phyloP scores from a whole-genome alignment of 1,284 basidiomycete species.

The Irpex sp. region DNA sequence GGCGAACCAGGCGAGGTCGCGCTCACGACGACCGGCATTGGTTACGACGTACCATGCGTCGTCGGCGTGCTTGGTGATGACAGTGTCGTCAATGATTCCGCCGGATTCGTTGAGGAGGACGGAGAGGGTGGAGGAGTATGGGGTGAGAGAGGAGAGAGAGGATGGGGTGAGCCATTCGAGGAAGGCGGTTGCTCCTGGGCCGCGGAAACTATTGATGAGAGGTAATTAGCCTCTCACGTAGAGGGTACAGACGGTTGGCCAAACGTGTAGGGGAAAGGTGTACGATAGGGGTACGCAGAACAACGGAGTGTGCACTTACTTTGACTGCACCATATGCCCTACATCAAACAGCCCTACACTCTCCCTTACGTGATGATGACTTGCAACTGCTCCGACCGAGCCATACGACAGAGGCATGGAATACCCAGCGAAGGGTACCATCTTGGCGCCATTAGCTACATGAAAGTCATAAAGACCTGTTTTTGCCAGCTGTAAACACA shows the following conservation, averaged over 20 bases:
- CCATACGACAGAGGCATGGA: constrained; percentile 93
- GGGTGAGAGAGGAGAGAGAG: constrained; percentile 62
- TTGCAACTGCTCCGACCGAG: constrained; percentile 82
- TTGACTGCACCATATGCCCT: constrained; percentile 94
- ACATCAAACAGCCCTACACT: constrained; percentile 94
- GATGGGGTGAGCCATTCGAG: constrained; percentile 85
- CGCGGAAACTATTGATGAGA: constrained; percentile 56
- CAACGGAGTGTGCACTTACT: constrained; percentile 37
- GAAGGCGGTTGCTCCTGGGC: constrained; percentile 72
- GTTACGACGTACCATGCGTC: constrained; percentile 93
- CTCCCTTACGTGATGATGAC: constrained; percentile 87
- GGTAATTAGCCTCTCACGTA: neutral
- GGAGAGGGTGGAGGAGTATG: constrained; percentile 78
- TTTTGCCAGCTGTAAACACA: constrained; percentile 36
- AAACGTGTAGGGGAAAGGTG: neutral
- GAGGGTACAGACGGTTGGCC: neutral
- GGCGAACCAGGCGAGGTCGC: constrained; percentile 80
- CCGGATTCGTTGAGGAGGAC: constrained; percentile 87
- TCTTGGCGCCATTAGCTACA: constrained; percentile 81
- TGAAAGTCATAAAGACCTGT: constrained; percentile 95
- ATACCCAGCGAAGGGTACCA: constrained; percentile 96
- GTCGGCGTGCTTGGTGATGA: constrained; percentile 81
- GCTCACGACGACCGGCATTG: constrained; percentile 85
- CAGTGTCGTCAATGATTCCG: constrained; percentile 93
- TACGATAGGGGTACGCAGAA: constrained; percentile 2